Percentiles rank a stretch among this genome's conserved stretches.
phyloP scores from a whole-genome alignment of 2,329 filamentous ascomycete species.

The Aspergillus latus region DNA sequence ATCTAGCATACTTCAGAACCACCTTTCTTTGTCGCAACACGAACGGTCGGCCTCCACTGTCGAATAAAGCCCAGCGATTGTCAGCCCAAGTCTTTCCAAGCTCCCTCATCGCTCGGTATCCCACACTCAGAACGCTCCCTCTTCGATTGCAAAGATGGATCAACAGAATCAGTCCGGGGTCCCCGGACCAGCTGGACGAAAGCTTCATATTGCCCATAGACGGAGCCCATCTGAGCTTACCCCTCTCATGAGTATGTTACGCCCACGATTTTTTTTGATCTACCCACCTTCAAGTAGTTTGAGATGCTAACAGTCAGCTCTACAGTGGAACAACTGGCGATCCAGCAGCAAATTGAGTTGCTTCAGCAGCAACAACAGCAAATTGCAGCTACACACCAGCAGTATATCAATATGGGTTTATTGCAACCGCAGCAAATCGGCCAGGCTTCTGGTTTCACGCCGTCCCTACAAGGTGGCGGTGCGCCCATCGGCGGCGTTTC shows the following conservation, averaged over 20 bases:
- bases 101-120: constrained; percentile 26
- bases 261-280: not conserved
- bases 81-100: constrained; percentile 27
- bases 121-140: constrained; percentile 17
- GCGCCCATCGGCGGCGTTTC: constrained; percentile 75
- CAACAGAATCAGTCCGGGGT: constrained; percentile 59
- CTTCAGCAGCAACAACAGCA: constrained; percentile 98
- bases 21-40: constrained; percentile 26
- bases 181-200: constrained; percentile 76
- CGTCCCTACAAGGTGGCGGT: constrained; percentile 69
- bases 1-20: constrained; percentile 19
- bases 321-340: constrained; percentile 92
- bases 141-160: constrained; percentile 55
- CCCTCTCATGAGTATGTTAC: constrained; percentile 88
- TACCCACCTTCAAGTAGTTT: constrained; percentile 31
- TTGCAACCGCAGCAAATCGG: constrained; percentile 82
- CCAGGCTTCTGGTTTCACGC: constrained; percentile 70
- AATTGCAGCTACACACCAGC: constrained; percentile 92
- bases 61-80: constrained; percentile 27
- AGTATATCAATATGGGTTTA: constrained; percentile 97
- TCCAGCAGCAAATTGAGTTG: constrained; percentile 97
- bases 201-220: constrained; percentile 95
- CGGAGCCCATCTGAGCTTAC: constrained; percentile 96
- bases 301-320: not conserved
- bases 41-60: constrained; percentile 29